Percentiles rank a stretch among this genome's conserved stretches.
Evolutionary conservation across 371 early-diverging fungal species (phyloP).

Genomic region (Rhizopus stolonifer): DNA sequence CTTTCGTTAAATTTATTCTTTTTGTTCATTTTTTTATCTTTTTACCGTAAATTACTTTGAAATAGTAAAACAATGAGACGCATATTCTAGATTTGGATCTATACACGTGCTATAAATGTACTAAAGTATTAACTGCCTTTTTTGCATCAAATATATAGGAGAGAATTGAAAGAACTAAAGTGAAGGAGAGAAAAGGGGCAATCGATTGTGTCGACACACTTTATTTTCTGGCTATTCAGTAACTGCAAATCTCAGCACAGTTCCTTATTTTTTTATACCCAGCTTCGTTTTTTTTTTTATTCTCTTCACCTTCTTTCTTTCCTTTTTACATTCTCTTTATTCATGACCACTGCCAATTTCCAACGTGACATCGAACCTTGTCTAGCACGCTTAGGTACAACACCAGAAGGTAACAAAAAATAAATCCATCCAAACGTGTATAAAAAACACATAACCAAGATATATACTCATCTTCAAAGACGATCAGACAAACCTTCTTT

Average conservation of each 20-base stretch:
- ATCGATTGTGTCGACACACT: too few species aligned
- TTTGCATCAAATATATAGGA: too few species aligned
- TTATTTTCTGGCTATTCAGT: too few species aligned
- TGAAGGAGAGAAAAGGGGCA: too few species aligned
- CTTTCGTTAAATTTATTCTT: too few species aligned
- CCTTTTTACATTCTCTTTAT: not conserved
- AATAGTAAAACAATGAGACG: too few species aligned
- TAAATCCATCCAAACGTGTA: not conserved
- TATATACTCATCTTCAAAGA: constrained; percentile 13
- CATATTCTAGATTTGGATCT: too few species aligned
- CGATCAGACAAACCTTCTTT: constrained; percentile 47
- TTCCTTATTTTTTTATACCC: constrained; percentile 1
- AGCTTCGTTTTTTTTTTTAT: not conserved
- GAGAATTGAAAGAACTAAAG: too few species aligned
- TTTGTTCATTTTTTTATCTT: too few species aligned
- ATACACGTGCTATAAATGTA: too few species aligned
- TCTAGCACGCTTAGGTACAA: constrained; percentile 47
- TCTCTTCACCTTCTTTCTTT: not conserved
- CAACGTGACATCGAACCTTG: constrained; percentile 47
- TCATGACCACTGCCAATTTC: constrained; percentile 5
- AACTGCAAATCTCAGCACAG: not conserved
- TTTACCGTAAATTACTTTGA: too few species aligned
- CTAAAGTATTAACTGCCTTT: too few species aligned
- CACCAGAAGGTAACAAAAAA: constrained; percentile 41
- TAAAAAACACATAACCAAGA: not conserved